A percentile compares a stretch with the other conserved stretches of the same genome.
phyloP scores from a whole-genome alignment of 2,329 filamentous ascomycete species.

The Aspergillus glaucus region DNA sequence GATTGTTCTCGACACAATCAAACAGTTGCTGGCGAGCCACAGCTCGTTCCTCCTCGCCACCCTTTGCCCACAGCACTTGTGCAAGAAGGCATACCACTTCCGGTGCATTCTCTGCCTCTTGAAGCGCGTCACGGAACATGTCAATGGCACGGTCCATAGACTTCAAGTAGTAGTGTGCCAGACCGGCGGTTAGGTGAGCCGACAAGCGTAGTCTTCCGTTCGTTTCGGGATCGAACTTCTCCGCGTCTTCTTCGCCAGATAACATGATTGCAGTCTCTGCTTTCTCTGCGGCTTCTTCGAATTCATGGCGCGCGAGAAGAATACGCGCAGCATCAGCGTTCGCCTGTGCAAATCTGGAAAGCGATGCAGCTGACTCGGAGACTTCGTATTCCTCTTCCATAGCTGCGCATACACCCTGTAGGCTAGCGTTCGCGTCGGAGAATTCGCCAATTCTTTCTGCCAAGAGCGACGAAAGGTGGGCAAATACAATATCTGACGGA shows the following conservation, averaged over 20 bases:
- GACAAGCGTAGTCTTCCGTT: slow-evolving; percentile 70
- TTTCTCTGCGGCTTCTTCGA: slow-evolving; percentile 65
- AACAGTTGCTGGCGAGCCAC: slow-evolving; percentile 76
- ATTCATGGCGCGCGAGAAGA: slow-evolving; percentile 63
- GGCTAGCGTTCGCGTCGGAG: slow-evolving; percentile 53
- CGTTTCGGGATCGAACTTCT: slow-evolving; percentile 56
- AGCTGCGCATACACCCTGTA: slow-evolving; percentile 60
- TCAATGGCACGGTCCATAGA: slow-evolving; percentile 63
- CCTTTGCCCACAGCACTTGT: slow-evolving; percentile 89
- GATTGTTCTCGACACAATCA: slow-evolving; percentile 65
- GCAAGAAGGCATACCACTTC: slow-evolving; percentile 83
- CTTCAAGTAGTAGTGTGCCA: slow-evolving; percentile 69
- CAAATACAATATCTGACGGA: slow-evolving; percentile 63
- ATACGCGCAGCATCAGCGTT: slow-evolving; percentile 84
- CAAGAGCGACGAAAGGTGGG: slow-evolving; percentile 73
- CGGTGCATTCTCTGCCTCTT: slow-evolving; percentile 68
- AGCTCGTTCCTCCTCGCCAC: slow-evolving; percentile 64
- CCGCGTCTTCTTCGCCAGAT: slow-evolving; percentile 63
- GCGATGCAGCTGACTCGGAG: slow-evolving; percentile 66
- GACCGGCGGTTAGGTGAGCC: slow-evolving; percentile 75
- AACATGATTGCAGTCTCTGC: slow-evolving; percentile 76
- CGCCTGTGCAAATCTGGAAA: slow-evolving; percentile 72
- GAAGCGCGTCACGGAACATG: slow-evolving; percentile 73
- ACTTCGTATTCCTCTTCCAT: slow-evolving; percentile 80
- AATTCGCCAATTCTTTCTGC: slow-evolving; percentile 72